Conservation (phyloP, 345 rosid genomes). For the Jatropha curcas region DNA sequence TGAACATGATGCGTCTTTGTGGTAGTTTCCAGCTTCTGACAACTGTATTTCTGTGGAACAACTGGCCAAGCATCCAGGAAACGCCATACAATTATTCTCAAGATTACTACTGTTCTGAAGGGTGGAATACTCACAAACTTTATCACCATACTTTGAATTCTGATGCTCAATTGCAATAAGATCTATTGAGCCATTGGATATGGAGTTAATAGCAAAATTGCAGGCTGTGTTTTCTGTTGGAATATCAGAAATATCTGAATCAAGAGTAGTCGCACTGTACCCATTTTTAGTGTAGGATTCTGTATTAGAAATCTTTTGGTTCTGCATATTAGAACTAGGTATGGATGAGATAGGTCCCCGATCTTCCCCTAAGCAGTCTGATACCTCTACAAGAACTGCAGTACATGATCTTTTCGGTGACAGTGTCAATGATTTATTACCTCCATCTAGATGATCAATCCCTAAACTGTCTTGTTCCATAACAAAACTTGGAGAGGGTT, state of each 20-base stretch:
- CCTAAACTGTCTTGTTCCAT: slow-evolving; percentile 31
- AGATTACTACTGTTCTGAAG: slow-evolving; percentile 33
- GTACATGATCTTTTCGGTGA: slow-evolving; percentile 23
- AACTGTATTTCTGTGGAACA: slow-evolving; percentile 44
- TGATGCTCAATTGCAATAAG: slow-evolving; percentile 31
- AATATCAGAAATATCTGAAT: slow-evolving; percentile 35
- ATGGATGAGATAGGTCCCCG: slow-evolving; percentile 30
- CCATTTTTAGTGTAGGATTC: slow-evolving; percentile 40
- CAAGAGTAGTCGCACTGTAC: slow-evolving; percentile 29
- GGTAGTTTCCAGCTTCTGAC: slow-evolving; percentile 41
- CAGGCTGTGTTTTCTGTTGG: slow-evolving; percentile 39
- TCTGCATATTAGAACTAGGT: slow-evolving; percentile 38
- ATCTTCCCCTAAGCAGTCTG: slow-evolving; percentile 32
- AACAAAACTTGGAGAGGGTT: slow-evolving; percentile 32
- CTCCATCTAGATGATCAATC: slow-evolving; percentile 36
- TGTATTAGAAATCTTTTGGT: slow-evolving; percentile 28
- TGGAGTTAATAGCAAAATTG: slow-evolving; percentile 38
- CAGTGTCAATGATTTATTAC: slow-evolving; percentile 33
- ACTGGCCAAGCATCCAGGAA: slow-evolving; percentile 32
- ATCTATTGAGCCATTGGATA: slow-evolving; percentile 39
- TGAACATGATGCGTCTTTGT: slow-evolving; percentile 23
- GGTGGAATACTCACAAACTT: slow-evolving; percentile 41
- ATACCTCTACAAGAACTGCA: slow-evolving; percentile 26
- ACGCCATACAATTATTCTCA: slow-evolving; percentile 33
- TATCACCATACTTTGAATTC: slow-evolving; percentile 34